Base-by-base conservation (phyloP, 1,139 yeast species). In the Ogataea hybrid region DNA sequence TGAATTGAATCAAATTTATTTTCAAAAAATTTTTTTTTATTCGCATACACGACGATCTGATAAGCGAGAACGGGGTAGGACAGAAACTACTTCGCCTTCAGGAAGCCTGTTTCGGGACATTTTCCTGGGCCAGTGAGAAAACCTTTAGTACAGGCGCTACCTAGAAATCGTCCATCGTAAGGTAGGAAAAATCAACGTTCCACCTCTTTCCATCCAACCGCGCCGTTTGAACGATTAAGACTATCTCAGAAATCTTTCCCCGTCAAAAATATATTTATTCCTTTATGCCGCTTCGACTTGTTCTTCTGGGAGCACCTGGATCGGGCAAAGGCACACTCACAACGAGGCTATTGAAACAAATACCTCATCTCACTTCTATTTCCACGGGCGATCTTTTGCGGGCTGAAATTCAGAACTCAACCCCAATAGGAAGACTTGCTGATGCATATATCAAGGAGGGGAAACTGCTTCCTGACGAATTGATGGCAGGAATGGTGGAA, bases 251-350 rank as follows among this genome's bases (percentile, higher is more conserved):
- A 15, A 15, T 23, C 25, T 16, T 25, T 23, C 9, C 25, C 25
- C 34, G 12, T 23, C 34, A 15, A 22, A 32, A 32, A 25, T 8
- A 23, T 23, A 23, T 23, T 23, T 23, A 23, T 23, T 23, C 27
- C 27, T 6, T 23, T 17, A 43, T 44, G 36, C 85, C 95, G 2
- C 59, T 86, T 29, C 67, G 96, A 51, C 64, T 88, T 32, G 69
- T 89, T 27, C 69, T 89, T 8, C 66, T 89, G 39, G 97, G 97
- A 5, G 96, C 97, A 0, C 97, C 97, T 0, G 97, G 97, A 0
- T 75, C 96, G 1, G 97, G 97, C 2, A 90, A 90, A 59, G 97
- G 97, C 2, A 90, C 97, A 0, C 87, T 84, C 53, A 84, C 96
- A 0, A 65, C 82, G 2, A 71, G 81, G 44, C 68, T 90, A 10